These are phyloP conservation scores for Plasmodium cynomolgi DNA, from an alignment of 169 alveolate species.

Conservation along the genomic window DNA sequence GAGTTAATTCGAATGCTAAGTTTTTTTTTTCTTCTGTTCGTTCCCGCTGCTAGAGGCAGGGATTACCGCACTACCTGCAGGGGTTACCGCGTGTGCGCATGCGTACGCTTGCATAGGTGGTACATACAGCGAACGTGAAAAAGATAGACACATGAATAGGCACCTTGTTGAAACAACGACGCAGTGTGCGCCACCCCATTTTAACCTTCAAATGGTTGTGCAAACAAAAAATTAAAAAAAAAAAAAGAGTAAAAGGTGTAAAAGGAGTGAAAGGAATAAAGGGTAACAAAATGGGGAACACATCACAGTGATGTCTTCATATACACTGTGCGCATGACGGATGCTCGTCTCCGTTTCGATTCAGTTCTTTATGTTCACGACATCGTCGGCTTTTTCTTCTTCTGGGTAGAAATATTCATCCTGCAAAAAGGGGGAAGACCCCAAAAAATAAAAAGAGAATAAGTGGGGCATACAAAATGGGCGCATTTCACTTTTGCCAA, in stretches of 20 bases:
- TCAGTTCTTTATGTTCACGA: conserved; percentile 23
- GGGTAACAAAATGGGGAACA: background rate
- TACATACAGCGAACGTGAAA: background rate
- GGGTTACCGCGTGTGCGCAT: background rate
- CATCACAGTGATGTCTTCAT: background rate
- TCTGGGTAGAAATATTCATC: conserved; percentile 73
- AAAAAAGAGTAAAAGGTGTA: too few relatives aligned
- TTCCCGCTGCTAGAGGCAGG: background rate
- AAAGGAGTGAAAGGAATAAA: background rate
- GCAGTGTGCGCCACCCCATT: background rate
- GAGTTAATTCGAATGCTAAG: background rate
- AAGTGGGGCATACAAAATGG: background rate
- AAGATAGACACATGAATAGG: background rate
- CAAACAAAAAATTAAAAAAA: background rate
- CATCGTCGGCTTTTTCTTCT: conserved; percentile 59
- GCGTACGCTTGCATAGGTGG: background rate
- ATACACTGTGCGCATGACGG: background rate
- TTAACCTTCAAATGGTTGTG: background rate
- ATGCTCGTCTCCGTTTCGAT: background rate
- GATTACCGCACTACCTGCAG: background rate
- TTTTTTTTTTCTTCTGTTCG: background rate
- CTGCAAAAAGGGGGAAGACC: conserved; percentile 12
- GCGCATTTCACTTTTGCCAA: background rate
- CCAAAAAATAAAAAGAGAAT: background rate
- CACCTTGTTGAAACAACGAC: background rate